These are phyloP conservation scores for Juglanconis oblonga DNA, from an alignment of 2,329 filamentous ascomycete species.

Conservation along the genomic window DNA sequence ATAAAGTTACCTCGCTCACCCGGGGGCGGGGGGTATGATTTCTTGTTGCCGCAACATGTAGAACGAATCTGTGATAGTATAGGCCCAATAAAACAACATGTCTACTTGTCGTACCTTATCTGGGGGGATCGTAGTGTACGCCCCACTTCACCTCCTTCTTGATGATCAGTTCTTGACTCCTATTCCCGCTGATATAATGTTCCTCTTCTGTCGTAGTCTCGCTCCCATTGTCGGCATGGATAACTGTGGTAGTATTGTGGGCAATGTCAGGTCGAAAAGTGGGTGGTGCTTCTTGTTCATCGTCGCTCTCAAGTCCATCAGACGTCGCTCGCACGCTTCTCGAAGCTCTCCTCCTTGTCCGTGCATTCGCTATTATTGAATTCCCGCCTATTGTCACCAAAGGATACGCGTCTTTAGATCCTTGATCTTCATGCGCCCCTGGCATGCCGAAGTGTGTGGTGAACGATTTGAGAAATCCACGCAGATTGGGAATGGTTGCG, in stretches of 20 bases:
- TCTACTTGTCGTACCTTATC: no score
- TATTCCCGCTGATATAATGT: conserved; percentile 7
- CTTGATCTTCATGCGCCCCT: not conserved
- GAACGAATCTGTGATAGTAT: no score
- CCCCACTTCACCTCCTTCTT: conserved; percentile 14
- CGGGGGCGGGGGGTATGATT: no score
- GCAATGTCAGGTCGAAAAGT: not conserved
- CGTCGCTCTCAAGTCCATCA: not conserved
- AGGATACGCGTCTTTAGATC: not conserved
- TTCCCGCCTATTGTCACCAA: not conserved
- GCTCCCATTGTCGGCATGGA: not conserved
- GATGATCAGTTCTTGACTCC: conserved; percentile 22
- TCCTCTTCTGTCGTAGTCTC: conserved; percentile 1
- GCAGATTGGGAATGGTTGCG: conserved; percentile 23
- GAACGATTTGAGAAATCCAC: conserved; percentile 21
- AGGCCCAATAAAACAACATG: no score
- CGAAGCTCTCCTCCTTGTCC: not conserved
- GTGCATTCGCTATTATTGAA: not conserved
- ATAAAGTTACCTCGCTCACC: no score
- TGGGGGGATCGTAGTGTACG: not conserved
- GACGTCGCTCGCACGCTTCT: not conserved
- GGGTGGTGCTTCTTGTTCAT: not conserved
- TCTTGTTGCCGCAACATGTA: no score
- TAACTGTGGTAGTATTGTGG: not conserved
- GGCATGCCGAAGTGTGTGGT: not conserved